phyloP scores from a whole-genome alignment of 2,329 filamentous ascomycete species.

The Scedosporium dehoogii region DNA sequence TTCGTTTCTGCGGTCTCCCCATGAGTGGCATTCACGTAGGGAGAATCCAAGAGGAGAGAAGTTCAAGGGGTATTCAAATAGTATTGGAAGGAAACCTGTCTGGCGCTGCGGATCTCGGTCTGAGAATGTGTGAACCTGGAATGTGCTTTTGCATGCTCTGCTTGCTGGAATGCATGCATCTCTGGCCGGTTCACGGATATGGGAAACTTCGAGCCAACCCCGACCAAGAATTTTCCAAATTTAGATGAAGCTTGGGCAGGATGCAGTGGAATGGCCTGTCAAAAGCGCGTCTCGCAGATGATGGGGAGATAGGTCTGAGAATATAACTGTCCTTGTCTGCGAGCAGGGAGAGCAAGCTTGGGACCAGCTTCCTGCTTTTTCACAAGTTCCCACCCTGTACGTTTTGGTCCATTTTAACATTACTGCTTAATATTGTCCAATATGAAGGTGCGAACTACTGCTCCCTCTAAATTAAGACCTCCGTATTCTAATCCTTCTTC shows the following conservation, averaged over 20 bases:
- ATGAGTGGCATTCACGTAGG: slow-evolving; percentile 1
- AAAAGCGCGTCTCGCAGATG: not conserved
- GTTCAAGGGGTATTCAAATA: not conserved
- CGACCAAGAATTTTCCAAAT: not conserved
- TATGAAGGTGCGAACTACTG: not conserved
- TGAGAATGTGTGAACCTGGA: not conserved
- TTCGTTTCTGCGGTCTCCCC: not conserved
- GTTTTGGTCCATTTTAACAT: not conserved
- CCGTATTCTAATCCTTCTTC: not conserved
- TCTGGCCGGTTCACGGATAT: not conserved
- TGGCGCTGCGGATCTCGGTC: not conserved
- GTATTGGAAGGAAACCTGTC: not conserved
- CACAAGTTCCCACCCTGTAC: not conserved
- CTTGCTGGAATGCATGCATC: no score
- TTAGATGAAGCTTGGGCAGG: not conserved
- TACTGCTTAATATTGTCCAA: not conserved
- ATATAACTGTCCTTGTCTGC: not conserved
- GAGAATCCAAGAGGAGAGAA: not conserved
- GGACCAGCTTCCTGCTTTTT: not conserved
- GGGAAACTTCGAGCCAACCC: not conserved
- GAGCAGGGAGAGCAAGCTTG: not conserved
- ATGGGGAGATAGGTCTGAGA: not conserved
- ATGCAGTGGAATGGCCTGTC: not conserved
- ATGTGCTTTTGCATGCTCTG: not conserved
- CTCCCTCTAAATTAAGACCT: no score